Conservation (phyloP, 352 stramenopile species). For the Phytophthora pisi region DNA sequence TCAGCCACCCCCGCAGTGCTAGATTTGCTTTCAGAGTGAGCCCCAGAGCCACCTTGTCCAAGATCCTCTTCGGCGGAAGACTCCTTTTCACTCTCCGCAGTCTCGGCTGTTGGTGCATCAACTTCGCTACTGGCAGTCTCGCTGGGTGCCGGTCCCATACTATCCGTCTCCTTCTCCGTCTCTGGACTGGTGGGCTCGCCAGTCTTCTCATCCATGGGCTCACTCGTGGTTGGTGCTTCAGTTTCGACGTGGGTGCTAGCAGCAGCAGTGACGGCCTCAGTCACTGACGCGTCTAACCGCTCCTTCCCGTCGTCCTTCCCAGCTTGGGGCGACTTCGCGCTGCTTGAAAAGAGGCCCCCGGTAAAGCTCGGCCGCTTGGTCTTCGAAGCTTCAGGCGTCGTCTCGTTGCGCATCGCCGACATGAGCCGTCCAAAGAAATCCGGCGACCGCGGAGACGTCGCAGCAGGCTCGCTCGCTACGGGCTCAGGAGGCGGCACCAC, state of each 20-base stretch:
- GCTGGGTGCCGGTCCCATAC: no score
- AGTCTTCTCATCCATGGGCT: background rate
- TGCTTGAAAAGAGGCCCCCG: background rate
- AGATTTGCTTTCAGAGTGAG: background rate
- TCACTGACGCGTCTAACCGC: background rate
- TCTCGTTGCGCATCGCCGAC: conserved; percentile 9
- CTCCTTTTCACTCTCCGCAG: background rate
- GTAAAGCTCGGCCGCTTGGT: background rate
- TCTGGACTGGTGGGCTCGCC: background rate
- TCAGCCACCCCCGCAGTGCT: background rate
- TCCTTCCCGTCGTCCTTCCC: background rate
- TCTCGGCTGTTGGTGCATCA: background rate
- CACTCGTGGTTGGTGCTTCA: background rate
- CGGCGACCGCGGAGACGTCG: conserved; percentile 4
- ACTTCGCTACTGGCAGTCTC: background rate
- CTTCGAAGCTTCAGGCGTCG: background rate
- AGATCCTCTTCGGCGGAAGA: background rate
- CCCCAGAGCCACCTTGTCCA: background rate
- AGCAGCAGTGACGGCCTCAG: background rate
- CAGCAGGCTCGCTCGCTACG: background rate
- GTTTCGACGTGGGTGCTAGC: background rate
- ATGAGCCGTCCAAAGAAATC: conserved; percentile 11
- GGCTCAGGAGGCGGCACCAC: background rate
- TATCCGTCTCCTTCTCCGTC: no score
- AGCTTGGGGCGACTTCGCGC: background rate